Percentiles rank a stretch among this genome's conserved stretches.
phyloP scores from a whole-genome alignment of 129 eudicot genomes.

The Pulicaria dysenterica region DNA sequence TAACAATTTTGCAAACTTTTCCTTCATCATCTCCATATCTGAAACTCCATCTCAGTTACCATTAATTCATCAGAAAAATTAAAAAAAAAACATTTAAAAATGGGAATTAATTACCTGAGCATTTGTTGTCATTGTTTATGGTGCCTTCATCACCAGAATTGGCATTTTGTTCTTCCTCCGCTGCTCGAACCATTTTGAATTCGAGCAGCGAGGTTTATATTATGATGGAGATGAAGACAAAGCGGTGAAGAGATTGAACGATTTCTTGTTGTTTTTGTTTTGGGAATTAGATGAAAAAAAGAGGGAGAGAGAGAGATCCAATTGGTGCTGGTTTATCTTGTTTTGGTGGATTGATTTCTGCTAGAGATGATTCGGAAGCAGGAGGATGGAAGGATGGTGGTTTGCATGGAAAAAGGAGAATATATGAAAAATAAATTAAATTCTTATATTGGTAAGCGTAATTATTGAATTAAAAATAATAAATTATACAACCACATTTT shows the following conservation, averaged over 20 bases:
- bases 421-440: neutral
- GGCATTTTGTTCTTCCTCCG: conserved; percentile 48
- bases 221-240: conserved; percentile 28
- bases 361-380: conserved; percentile 17
- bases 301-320: neutral
- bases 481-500: too few relatives aligned
- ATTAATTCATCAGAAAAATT: neutral
- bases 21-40: conserved; percentile 86
- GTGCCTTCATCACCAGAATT: conserved; percentile 33
- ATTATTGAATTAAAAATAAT: too few relatives aligned
- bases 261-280: neutral
- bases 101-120: conserved; percentile 25
- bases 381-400: conserved; percentile 23
- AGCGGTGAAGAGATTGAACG: conserved; percentile 27
- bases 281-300: conserved; percentile 17
- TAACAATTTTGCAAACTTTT: conserved; percentile 87
- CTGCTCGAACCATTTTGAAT: conserved; percentile 62
- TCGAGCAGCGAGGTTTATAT: conserved; percentile 39
- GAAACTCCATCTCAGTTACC: neutral
- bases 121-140: conserved; percentile 20
- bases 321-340: conserved; percentile 17
- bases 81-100: too few relatives aligned
- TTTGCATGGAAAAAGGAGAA: conserved; percentile 35
- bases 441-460: neutral
- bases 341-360: conserved; percentile 13